Conservation (phyloP, 345 rosid species). For the Triadica sebifera region DNA sequence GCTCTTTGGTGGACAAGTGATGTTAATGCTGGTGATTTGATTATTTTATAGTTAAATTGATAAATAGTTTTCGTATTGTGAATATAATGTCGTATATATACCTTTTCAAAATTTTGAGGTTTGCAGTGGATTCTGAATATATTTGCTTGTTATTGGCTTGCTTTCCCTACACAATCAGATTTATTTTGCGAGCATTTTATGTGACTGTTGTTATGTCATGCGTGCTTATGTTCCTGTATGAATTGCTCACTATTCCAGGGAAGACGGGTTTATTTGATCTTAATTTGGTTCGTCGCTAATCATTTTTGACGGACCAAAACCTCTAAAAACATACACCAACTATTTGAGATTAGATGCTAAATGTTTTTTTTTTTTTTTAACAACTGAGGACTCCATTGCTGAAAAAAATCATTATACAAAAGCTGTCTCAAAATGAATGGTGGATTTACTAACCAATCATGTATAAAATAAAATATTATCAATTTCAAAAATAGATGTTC, state of each 20-base stretch:
- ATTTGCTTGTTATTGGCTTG: neutral
- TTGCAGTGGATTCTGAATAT: neutral
- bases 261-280: no score
- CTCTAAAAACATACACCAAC: no score
- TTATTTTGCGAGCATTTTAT: neutral
- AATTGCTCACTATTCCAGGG: neutral
- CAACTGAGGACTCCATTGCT: no score
- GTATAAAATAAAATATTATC: no score
- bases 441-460: no score
- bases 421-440: no score
- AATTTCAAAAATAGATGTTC: no score
- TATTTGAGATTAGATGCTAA: no score
- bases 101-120: neutral
- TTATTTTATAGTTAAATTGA: neutral
- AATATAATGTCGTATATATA: constrained; percentile 9
- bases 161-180: neutral
- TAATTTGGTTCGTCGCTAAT: no score
- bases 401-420: no score
- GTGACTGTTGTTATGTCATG: neutral
- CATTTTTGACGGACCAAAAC: no score
- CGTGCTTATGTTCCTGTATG: neutral
- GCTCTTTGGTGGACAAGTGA: constrained; percentile 17
- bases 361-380: no score
- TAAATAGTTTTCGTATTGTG: neutral
- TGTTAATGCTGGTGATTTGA: neutral